Evolutionary conservation across 2,329 filamentous ascomycete species (phyloP).

Genomic region (Aspergillus melleus): DNA sequence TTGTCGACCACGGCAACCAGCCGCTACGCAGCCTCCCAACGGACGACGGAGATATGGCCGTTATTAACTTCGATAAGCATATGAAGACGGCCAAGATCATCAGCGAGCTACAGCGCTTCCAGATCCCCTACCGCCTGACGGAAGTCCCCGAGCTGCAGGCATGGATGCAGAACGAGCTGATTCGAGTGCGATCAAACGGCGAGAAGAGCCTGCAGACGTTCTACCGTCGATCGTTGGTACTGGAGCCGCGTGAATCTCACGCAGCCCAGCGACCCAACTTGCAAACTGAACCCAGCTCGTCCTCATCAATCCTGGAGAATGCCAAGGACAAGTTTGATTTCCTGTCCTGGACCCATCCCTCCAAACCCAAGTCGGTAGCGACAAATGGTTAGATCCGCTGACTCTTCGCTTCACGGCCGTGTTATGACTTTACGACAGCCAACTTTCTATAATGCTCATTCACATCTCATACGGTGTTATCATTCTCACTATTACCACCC

Average conservation of each 20-base stretch:
- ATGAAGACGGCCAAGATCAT: slow-evolving; percentile 93
- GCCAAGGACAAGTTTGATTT: slow-evolving; percentile 55
- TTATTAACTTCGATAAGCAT: slow-evolving; percentile 99
- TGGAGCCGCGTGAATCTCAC: slow-evolving; percentile 64
- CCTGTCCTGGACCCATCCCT: slow-evolving; percentile 51
- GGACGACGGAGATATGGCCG: slow-evolving; percentile 66
- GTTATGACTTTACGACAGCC: slow-evolving; percentile 22
- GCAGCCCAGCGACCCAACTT: slow-evolving; percentile 22
- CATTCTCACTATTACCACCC: background rate
- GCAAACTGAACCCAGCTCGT: slow-evolving; percentile 31
- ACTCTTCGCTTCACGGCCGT: slow-evolving; percentile 3
- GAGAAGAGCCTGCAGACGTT: slow-evolving; percentile 65
- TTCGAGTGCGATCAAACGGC: slow-evolving; percentile 67
- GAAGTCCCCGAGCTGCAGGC: slow-evolving; percentile 87
- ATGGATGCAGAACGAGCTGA: slow-evolving; percentile 83
- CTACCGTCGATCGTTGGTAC: slow-evolving; percentile 79
- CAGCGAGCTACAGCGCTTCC: slow-evolving; percentile 91
- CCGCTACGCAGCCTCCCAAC: slow-evolving; percentile 73
- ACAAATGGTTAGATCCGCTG: slow-evolving; percentile 30
- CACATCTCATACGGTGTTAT: slow-evolving; percentile 3
- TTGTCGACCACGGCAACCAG: slow-evolving; percentile 91
- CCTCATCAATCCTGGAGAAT: slow-evolving; percentile 39
- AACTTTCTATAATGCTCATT: background rate
- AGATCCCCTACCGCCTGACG: slow-evolving; percentile 82
- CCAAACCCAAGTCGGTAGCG: slow-evolving; percentile 42